These are phyloP conservation scores for Rhynchospora tenuis DNA, from an alignment of 176 grass and related monocot species.

Conservation along the genomic window DNA sequence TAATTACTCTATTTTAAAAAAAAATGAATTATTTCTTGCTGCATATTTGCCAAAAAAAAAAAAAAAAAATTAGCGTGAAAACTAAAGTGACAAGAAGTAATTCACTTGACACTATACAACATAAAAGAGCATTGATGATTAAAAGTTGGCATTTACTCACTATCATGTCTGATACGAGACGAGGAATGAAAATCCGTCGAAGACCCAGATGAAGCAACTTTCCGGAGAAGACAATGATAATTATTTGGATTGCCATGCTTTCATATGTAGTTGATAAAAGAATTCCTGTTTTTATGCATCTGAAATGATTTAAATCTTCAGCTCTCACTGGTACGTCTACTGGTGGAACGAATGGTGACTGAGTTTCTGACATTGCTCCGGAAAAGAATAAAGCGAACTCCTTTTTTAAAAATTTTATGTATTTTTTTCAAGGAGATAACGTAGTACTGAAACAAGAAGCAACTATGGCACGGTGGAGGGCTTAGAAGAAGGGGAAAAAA, in stretches of 20 bases:
- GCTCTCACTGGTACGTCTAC: no score
- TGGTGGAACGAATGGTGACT: not conserved
- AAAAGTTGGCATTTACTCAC: conserved; percentile 17
- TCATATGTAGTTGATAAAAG: not conserved
- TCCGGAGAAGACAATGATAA: conserved; percentile 35
- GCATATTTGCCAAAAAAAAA: not conserved
- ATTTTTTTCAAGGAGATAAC: not conserved
- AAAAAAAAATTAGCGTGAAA: not conserved
- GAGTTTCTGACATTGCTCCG: not conserved
- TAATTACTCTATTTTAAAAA: not conserved
- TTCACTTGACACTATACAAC: not conserved
- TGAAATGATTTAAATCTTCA: not conserved
- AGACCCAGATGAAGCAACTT: conserved; percentile 51
- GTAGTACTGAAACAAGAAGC: not conserved
- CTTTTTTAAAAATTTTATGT: not conserved
- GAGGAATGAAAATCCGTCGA: conserved; percentile 57
- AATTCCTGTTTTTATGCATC: not conserved
- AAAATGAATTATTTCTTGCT: not conserved
- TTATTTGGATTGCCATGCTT: not conserved
- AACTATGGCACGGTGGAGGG: not conserved
- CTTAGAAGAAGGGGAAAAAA: not conserved
- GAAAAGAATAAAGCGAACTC: not conserved
- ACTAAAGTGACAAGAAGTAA: not conserved
- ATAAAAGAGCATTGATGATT: not conserved
- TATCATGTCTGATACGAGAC: conserved; percentile 59